Conservation (phyloP, 345 rosid species). For the Sisymbrium altissimum region DNA sequence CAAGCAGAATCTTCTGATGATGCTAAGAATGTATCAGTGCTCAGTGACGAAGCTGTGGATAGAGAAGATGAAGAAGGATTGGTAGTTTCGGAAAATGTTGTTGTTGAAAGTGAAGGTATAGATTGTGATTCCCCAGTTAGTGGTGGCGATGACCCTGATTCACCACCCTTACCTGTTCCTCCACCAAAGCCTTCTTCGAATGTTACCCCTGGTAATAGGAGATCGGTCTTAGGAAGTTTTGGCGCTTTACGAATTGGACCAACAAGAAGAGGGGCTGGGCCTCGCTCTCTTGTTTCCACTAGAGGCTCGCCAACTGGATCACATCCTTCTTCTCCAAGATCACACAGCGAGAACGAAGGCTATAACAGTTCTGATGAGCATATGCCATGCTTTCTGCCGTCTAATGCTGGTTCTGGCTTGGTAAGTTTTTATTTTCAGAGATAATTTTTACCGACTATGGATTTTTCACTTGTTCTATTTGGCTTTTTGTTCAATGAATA, state of each 20-base stretch:
- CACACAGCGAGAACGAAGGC: slow-evolving; percentile 87
- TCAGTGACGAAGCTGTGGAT: slow-evolving; percentile 39
- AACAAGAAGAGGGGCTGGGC: slow-evolving; percentile 57
- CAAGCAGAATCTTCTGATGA: slow-evolving; percentile 50
- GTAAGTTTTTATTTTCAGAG: slow-evolving; percentile 44
- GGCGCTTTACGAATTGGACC: slow-evolving; percentile 56
- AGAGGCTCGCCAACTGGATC: slow-evolving; percentile 86
- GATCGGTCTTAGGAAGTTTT: slow-evolving; percentile 46
- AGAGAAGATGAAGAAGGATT: slow-evolving; percentile 39
- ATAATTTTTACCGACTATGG: not conserved
- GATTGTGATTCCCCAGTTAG: slow-evolving; percentile 39
- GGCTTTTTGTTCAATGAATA: not conserved
- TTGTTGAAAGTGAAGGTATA: slow-evolving; percentile 51
- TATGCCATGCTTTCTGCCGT: slow-evolving; percentile 65
- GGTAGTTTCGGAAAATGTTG: slow-evolving; percentile 42
- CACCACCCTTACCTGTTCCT: slow-evolving; percentile 85
- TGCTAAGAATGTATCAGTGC: slow-evolving; percentile 42
- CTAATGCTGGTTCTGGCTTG: slow-evolving; percentile 65
- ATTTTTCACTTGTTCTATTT: not conserved
- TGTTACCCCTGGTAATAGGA: slow-evolving; percentile 48
- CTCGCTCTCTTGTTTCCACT: slow-evolving; percentile 71
- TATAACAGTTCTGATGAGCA: slow-evolving; percentile 99
- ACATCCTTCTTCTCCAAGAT: slow-evolving; percentile 95
- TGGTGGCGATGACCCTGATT: slow-evolving; percentile 46
- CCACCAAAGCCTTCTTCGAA: slow-evolving; percentile 64